These are phyloP conservation scores for Dendrobium catenatum DNA, from an alignment of 106 monocot genomes.

Conservation along the genomic window DNA sequence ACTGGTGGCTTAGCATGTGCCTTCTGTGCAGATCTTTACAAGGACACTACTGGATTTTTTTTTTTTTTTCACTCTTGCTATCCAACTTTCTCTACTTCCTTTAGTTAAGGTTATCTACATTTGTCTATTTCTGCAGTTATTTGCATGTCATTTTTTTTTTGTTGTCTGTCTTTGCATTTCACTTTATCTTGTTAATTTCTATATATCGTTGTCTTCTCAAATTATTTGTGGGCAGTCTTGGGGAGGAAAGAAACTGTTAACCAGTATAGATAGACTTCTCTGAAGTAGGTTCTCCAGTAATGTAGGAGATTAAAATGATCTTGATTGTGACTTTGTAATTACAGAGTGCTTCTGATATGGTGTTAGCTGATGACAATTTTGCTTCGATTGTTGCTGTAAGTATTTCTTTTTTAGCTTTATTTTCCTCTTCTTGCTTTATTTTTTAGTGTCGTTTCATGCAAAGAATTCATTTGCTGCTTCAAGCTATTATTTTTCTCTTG, in stretches of 20 bases:
- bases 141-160: background rate
- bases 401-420: background rate
- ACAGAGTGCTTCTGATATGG: conserved; percentile 99
- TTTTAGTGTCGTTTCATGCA: background rate
- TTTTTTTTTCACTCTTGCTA: background rate
- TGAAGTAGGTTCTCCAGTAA: background rate
- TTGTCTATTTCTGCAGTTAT: background rate
- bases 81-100: background rate
- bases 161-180: background rate
- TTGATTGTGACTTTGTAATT: conserved; percentile 9
- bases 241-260: background rate
- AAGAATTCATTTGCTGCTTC: background rate
- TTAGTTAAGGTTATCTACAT: background rate
- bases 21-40: background rate
- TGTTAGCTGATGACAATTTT: conserved; percentile 98
- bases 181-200: background rate
- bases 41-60: background rate
- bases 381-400: conserved; percentile 96
- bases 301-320: background rate
- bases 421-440: conserved; percentile 2
- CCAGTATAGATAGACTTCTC: background rate
- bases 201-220: background rate
- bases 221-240: background rate
- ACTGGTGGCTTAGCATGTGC: background rate
- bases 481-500: conserved; percentile 15